Conservation (phyloP, 73 alveolate species). For the Paraurostyla sp. region DNA sequence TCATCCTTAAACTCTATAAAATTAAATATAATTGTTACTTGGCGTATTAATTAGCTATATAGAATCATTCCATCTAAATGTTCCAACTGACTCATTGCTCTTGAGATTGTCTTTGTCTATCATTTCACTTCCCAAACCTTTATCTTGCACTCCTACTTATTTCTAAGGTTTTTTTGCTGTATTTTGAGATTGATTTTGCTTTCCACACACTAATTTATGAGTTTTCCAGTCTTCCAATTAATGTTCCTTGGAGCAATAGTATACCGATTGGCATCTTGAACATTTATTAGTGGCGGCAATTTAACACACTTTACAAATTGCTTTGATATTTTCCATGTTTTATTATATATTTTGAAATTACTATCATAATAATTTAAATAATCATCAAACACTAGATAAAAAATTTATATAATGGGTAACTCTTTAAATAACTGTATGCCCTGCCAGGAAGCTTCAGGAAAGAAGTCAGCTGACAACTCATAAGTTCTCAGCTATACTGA, state of each 20-base stretch:
- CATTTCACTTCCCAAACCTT: background rate
- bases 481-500: background rate
- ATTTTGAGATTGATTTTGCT: background rate
- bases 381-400: too few species aligned
- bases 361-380: too few species aligned
- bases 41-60: slow-evolving; percentile 36
- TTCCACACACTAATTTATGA: slow-evolving; percentile 24
- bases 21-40: background rate
- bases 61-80: slow-evolving; percentile 65
- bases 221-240: slow-evolving; percentile 36
- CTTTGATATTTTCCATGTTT: background rate
- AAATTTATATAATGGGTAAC: too few species aligned
- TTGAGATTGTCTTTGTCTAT: slow-evolving; percentile 47
- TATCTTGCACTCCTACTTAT: background rate
- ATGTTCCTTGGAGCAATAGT: slow-evolving; percentile 45
- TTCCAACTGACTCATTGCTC: slow-evolving; percentile 65
- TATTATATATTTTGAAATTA: background rate
- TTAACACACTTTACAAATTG: background rate
- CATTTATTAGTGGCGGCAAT: slow-evolving; percentile 2
- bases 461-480: background rate
- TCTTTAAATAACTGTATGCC: slow-evolving; percentile 34
- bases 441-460: background rate
- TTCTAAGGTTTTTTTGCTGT: background rate
- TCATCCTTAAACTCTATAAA: slow-evolving; percentile 33
- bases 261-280: slow-evolving; percentile 30